Evolutionary conservation across 768 basidiomycete species (phyloP).

Genomic region (Flagelloscypha sp.): DNA sequence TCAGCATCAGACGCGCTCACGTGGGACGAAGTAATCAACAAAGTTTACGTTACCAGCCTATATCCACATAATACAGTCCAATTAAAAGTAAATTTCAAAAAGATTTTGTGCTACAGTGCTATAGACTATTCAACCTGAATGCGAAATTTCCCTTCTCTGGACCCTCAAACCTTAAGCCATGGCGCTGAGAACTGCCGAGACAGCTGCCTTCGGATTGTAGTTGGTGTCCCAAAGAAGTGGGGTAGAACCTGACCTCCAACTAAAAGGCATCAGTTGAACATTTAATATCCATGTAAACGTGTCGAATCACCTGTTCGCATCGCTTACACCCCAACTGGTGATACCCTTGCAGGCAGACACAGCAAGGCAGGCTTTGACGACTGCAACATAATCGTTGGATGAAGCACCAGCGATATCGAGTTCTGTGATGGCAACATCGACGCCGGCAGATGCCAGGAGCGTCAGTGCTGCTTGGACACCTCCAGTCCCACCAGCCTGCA

Average conservation of each 20-base stretch:
- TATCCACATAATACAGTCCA: too few species aligned
- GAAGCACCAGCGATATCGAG: slow-evolving; percentile 32
- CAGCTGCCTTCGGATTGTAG: slow-evolving; percentile 37
- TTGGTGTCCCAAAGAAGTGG: slow-evolving; percentile 40
- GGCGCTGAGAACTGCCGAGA: slow-evolving; percentile 20
- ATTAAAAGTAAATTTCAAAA: too few species aligned
- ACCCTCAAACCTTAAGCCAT: slow-evolving; percentile 21
- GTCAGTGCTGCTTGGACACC: slow-evolving; percentile 36
- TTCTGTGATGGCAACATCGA: slow-evolving; percentile 42
- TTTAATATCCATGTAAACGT: slow-evolving; percentile 11
- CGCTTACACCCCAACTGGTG: slow-evolving; percentile 42
- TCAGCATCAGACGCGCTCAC: too few species aligned
- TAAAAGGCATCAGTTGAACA: too few species aligned
- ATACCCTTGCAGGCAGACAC: slow-evolving; percentile 36
- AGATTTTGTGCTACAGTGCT: too few species aligned
- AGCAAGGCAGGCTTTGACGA: slow-evolving; percentile 37
- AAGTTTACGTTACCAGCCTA: too few species aligned
- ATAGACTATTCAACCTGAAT: too few species aligned
- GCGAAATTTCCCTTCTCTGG: too few species aligned
- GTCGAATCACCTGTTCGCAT: slow-evolving; percentile 22
- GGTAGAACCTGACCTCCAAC: slow-evolving; percentile 34
- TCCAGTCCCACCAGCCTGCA: slow-evolving; percentile 31
- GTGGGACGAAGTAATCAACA: too few species aligned
- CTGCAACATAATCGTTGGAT: slow-evolving; percentile 35
- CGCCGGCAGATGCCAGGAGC: slow-evolving; percentile 32